Conservation (phyloP, 257 asterid genomes). For the Plantago ovata region DNA sequence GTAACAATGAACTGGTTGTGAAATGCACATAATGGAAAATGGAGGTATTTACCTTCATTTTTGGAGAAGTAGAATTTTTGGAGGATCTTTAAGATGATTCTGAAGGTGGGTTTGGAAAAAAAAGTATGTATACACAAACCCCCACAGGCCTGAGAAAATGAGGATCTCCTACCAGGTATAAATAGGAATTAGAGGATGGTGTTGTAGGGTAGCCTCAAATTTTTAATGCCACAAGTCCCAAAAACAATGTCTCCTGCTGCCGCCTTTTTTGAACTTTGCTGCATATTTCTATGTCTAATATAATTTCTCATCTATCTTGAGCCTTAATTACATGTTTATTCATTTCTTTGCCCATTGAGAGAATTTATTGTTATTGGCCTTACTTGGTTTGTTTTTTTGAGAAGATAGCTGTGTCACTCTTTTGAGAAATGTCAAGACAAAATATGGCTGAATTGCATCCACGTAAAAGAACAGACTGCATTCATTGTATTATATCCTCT, state of each 20-base stretch:
- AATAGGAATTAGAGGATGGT: slow-evolving; percentile 5
- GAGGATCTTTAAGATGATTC: slow-evolving; percentile 1
- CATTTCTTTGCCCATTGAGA: too few species aligned
- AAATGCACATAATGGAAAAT: not conserved
- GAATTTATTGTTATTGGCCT: too few species aligned
- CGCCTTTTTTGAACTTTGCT: slow-evolving; percentile 13
- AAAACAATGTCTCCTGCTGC: slow-evolving; percentile 24
- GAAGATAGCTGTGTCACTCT: too few species aligned
- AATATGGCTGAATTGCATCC: too few species aligned
- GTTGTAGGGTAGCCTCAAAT: slow-evolving; percentile 1
- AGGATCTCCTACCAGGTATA: slow-evolving; percentile 28
- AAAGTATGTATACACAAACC: slow-evolving; percentile 21
- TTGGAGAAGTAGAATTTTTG: not conserved
- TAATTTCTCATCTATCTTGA: not conserved
- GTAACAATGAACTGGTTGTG: not conserved
- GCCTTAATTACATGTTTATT: not conserved
- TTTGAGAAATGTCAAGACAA: too few species aligned
- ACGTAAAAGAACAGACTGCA: too few species aligned
- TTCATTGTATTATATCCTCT: too few species aligned
- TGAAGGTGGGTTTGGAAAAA: slow-evolving; percentile 22
- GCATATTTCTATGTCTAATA: not conserved
- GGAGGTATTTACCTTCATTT: slow-evolving; percentile 51
- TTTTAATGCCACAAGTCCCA: slow-evolving; percentile 42
- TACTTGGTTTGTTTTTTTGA: too few species aligned
- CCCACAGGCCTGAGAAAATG: slow-evolving; percentile 30